A percentile compares a stretch with the other conserved stretches of the same genome.
phyloP scores from a whole-genome alignment of 108 stramenopile species.

The Skeletonema marinoi region DNA sequence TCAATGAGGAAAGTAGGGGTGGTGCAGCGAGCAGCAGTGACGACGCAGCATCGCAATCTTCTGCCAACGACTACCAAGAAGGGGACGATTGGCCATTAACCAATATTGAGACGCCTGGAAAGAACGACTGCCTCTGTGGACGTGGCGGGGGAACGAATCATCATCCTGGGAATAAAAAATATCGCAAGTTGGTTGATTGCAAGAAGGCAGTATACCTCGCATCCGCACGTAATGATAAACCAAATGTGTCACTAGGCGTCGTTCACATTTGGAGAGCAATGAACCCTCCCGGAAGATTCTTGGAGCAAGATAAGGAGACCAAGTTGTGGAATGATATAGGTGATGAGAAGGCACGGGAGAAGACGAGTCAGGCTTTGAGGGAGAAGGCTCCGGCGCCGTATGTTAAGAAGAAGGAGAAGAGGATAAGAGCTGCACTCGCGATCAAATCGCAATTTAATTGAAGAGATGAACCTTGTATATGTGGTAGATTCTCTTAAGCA shows the following conservation, averaged over 20 bases:
- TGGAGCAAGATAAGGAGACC: slow-evolving; percentile 20
- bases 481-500: not conserved
- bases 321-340: slow-evolving; percentile 28
- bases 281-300: slow-evolving; percentile 27
- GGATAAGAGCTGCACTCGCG: too few relatives aligned
- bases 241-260: not conserved
- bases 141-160: slow-evolving; percentile 4
- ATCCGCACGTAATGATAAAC: not conserved
- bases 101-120: not conserved
- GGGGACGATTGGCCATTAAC: not conserved
- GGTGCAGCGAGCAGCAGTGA: not conserved
- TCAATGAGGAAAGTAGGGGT: not conserved
- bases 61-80: not conserved
- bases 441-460: too few relatives aligned
- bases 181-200: not conserved
- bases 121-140: not conserved
- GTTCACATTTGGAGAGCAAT: slow-evolving; percentile 1
- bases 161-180: not conserved
- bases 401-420: not conserved
- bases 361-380: slow-evolving; percentile 81
- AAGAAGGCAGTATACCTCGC: not conserved
- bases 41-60: not conserved
- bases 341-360: slow-evolving; percentile 60
- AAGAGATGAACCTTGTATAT: too few relatives aligned
- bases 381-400: slow-evolving; percentile 29